A percentile compares a stretch with the other conserved stretches of the same genome.
Evolutionary conservation across 2,329 filamentous ascomycete species (phyloP).

Genomic region (Ophioceras dolichostomum): DNA sequence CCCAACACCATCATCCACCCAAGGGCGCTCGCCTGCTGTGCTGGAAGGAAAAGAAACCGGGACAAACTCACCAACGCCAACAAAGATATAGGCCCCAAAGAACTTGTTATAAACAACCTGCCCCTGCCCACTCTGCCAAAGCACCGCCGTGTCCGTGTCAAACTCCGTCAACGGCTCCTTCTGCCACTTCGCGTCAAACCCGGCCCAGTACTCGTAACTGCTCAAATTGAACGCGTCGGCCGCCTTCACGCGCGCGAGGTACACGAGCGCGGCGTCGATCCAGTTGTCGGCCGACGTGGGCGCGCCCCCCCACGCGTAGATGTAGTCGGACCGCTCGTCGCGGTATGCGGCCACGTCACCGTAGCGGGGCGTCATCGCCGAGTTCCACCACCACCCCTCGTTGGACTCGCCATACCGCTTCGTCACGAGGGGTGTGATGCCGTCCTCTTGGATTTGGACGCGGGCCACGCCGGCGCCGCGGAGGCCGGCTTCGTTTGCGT

Average conservation of each 20-base stretch:
- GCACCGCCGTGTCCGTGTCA: too few species aligned
- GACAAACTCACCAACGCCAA: too few species aligned
- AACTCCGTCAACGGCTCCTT: too few species aligned
- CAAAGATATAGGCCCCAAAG: too few species aligned
- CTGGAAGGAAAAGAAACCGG: too few species aligned
- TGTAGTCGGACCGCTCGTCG: conserved; percentile 23
- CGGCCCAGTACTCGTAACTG: conserved; percentile 27
- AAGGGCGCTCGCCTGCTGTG: too few species aligned
- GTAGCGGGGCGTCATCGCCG: conserved; percentile 17
- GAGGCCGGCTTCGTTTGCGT: too few species aligned
- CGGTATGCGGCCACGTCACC: conserved; percentile 24
- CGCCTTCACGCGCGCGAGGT: conserved; percentile 22
- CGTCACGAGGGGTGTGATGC: conserved; percentile 21
- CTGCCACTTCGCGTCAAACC: too few species aligned
- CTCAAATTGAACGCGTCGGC: conserved; percentile 20
- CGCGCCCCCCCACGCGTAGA: conserved; percentile 25
- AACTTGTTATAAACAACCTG: too few species aligned
- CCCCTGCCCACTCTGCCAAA: too few species aligned
- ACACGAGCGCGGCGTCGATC: conserved; percentile 16
- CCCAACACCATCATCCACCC: too few species aligned
- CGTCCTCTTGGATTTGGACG: conserved; percentile 18
- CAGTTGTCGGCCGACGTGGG: conserved; percentile 16
- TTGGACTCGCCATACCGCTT: conserved; percentile 18
- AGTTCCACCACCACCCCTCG: conserved; percentile 23
- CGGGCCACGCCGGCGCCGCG: too few species aligned